A percentile compares a stretch with the other conserved stretches of the same genome.
Conservation (phyloP, 2,329 filamentous ascomycete species). For the Ophiostoma perfectum region DNA sequence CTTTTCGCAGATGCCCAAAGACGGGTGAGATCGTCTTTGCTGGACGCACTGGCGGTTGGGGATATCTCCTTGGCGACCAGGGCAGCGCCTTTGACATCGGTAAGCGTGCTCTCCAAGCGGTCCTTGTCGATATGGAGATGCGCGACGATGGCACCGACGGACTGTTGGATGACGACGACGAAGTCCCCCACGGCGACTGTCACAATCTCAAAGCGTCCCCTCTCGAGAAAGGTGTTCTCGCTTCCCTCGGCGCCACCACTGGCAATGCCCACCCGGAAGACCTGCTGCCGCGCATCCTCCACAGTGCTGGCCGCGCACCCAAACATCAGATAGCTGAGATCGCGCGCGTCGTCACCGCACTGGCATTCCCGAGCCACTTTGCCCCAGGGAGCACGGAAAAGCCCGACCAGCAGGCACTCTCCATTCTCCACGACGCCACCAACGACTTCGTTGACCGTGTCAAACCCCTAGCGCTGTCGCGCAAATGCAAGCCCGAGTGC, state of each 20-base stretch:
- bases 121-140: slow-evolving; percentile 19
- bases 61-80: slow-evolving; percentile 18
- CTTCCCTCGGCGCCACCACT: background rate
- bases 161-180: background rate
- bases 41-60: slow-evolving; percentile 20
- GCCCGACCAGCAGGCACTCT: background rate
- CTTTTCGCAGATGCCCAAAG: slow-evolving; percentile 7
- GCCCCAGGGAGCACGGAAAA: background rate
- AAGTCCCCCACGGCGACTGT: background rate
- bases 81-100: slow-evolving; percentile 21
- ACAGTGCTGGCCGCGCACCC: slow-evolving; percentile 16
- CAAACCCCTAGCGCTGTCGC: slow-evolving; percentile 15
- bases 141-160: slow-evolving; percentile 13
- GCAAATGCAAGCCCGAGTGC: slow-evolving; percentile 12
- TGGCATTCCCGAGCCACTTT: slow-evolving; percentile 13
- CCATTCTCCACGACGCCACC: slow-evolving; percentile 4
- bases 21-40: background rate
- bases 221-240: slow-evolving; percentile 13
- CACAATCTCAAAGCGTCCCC: background rate
- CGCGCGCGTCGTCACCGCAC: slow-evolving; percentile 16
- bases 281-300: slow-evolving; percentile 19
- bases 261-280: background rate
- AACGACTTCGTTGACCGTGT: slow-evolving; percentile 15
- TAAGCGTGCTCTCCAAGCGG: slow-evolving; percentile 19
- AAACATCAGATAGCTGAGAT: slow-evolving; percentile 21